Conservation (phyloP, 257 asterid species). For the Voacanga thouarsii region DNA sequence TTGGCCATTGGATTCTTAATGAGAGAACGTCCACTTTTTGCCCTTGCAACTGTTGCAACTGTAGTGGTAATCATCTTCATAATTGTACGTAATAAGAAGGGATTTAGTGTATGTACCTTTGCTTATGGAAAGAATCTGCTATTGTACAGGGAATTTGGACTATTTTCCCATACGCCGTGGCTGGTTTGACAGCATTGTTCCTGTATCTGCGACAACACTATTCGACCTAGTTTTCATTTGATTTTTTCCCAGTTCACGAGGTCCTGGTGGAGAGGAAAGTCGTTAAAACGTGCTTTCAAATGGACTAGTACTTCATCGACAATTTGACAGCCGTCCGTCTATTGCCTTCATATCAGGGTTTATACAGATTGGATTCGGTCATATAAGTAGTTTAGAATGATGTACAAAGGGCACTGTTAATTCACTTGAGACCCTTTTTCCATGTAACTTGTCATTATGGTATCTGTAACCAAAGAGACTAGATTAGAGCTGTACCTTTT, state of each 20-base stretch:
- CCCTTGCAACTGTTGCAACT: constrained; percentile 81
- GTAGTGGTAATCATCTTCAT: constrained; percentile 49
- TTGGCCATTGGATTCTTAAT: constrained; percentile 71
- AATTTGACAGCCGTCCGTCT: neutral
- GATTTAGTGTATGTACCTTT: neutral
- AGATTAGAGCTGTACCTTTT: neutral
- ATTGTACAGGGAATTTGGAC: constrained; percentile 80
- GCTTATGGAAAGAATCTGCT: neutral
- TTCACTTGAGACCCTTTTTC: neutral
- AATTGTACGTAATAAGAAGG: neutral
- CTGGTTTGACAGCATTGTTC: constrained; percentile 62
- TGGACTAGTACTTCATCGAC: neutral
- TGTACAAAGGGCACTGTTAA: neutral
- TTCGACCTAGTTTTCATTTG: constrained; percentile 32
- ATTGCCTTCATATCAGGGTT: neutral
- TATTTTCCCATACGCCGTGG: constrained; percentile 64
- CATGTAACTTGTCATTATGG: neutral
- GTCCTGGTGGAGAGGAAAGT: neutral
- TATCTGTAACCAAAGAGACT: neutral
- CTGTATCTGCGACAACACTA: constrained; percentile 51
- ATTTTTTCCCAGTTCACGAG: neutral
- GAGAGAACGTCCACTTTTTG: constrained; percentile 74
- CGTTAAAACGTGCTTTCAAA: neutral
- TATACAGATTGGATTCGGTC: neutral
- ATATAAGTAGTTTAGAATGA: neutral